A percentile compares a stretch with the other conserved stretches of the same genome.
phyloP scores from a whole-genome alignment of 163 green algal species.

The Scenedesmus sp. region DNA sequence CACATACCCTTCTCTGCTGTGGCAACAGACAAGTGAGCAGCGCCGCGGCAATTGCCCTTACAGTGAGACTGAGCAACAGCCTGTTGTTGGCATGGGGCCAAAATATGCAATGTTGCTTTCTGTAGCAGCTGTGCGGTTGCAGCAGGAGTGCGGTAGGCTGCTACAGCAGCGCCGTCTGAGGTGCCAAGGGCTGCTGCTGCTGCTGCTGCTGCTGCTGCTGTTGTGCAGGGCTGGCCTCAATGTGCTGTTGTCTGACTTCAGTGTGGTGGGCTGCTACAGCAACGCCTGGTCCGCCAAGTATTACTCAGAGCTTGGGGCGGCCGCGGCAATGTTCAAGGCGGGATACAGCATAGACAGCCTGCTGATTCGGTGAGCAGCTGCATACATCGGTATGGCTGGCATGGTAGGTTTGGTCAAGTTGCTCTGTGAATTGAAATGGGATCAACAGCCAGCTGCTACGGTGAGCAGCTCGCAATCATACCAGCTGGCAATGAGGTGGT shows the following conservation, averaged over 20 bases:
- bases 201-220: not conserved
- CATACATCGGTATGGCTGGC: too few relatives aligned
- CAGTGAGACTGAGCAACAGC: not conserved
- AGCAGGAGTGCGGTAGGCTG: conserved; percentile 25
- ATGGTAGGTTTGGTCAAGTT: too few relatives aligned
- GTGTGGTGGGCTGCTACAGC: conserved; percentile 55
- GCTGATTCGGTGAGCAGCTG: conserved; percentile 38
- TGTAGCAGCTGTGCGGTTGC: not conserved
- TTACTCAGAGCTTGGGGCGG: conserved; percentile 69
- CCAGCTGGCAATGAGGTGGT: too few relatives aligned
- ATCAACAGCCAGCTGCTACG: not conserved
- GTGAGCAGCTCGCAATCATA: too few relatives aligned
- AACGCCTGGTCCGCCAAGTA: conserved; percentile 61
- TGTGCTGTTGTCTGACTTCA: conserved; percentile 50
- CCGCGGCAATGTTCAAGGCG: conserved; percentile 69
- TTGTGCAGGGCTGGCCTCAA: conserved; percentile 33
- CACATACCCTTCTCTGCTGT: conserved; percentile 56
- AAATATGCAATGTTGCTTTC: not conserved
- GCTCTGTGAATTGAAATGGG: too few relatives aligned
- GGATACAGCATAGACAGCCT: conserved; percentile 79
- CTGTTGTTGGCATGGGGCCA: not conserved
- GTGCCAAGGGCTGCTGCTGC: not conserved
- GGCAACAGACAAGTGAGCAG: conserved; percentile 53
- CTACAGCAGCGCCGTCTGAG: conserved; percentile 52
- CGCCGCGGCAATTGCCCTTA: not conserved